Percentiles rank a stretch among this genome's conserved stretches.
Evolutionary conservation across 2,329 filamentous ascomycete species (phyloP).

Genomic region (Dactylellina parvicollis): DNA sequence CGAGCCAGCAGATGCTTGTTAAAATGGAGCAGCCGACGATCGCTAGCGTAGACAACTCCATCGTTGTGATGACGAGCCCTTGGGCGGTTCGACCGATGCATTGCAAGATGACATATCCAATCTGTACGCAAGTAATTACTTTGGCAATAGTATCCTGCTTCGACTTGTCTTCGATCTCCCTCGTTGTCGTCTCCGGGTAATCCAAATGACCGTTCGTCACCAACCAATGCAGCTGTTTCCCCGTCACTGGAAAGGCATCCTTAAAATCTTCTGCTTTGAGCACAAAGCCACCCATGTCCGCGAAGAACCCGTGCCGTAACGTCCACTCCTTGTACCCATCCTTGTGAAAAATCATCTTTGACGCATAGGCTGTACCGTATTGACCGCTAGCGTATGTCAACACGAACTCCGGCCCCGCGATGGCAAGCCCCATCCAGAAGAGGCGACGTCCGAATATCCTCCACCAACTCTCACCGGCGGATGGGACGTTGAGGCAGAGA

Average conservation of each 20-base stretch:
- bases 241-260: conserved; percentile 56
- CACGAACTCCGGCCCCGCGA: conserved; percentile 48
- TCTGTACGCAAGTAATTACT: conserved; percentile 55
- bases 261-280: conserved; percentile 42
- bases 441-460: conserved; percentile 52
- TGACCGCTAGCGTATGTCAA: conserved; percentile 56
- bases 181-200: conserved; percentile 37
- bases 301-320: conserved; percentile 57
- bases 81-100: conserved; percentile 44
- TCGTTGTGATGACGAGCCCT: conserved; percentile 43
- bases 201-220: conserved; percentile 50
- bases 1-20: conserved; percentile 55
- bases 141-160: conserved; percentile 56
- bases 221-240: conserved; percentile 55
- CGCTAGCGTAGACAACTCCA: conserved; percentile 53
- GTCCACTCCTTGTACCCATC: conserved; percentile 57
- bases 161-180: conserved; percentile 57
- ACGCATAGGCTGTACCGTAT: conserved; percentile 52
- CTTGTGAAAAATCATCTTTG: conserved; percentile 1
- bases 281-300: conserved; percentile 59
- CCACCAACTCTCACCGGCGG: conserved; percentile 40
- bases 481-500: conserved; percentile 59
- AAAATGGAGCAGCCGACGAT: conserved; percentile 53
- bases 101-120: conserved; percentile 53
- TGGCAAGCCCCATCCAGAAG: conserved; percentile 56